Percentiles rank a stretch among this genome's conserved stretches.
These are phyloP conservation scores for Wilhelminamyces savonicus DNA, from an alignment of 805 yeast genomes.

Conservation along the genomic window DNA sequence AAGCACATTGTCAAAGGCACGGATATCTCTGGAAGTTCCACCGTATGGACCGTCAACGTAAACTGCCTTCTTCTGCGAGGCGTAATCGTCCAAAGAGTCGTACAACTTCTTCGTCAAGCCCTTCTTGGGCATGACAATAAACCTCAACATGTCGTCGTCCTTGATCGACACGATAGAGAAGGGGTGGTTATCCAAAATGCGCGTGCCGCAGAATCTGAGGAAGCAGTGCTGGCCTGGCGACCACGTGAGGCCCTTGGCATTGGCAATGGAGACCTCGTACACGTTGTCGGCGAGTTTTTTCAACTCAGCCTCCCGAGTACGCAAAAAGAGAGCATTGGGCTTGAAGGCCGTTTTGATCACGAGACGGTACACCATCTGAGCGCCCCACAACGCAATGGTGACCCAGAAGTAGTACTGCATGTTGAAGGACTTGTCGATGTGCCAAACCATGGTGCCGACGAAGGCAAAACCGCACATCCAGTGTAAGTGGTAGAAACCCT, in stretches of 20 bases:
- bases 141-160: conserved; percentile 29
- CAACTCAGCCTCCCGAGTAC: conserved; percentile 29
- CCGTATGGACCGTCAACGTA: conserved; percentile 56
- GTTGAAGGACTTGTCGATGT: conserved; percentile 27
- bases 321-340: conserved; percentile 36
- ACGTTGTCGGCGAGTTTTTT: conserved; percentile 16
- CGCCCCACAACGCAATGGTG: conserved; percentile 45
- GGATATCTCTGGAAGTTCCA: conserved; percentile 40
- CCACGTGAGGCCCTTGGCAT: conserved; percentile 37
- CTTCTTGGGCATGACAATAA: conserved; percentile 38
- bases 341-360: conserved; percentile 40
- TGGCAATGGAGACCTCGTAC: conserved; percentile 29
- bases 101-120: conserved; percentile 41
- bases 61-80: conserved; percentile 22
- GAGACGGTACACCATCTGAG: conserved; percentile 42
- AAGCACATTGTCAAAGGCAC: conserved; percentile 38
- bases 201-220: conserved; percentile 39
- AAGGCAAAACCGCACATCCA: conserved; percentile 49
- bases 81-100: conserved; percentile 21
- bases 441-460: conserved; percentile 42
- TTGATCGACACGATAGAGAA: conserved; percentile 40
- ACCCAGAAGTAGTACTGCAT: conserved; percentile 42
- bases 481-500: conserved; percentile 44
- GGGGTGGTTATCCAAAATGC: conserved; percentile 49
- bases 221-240: conserved; percentile 51